These are phyloP conservation scores for Chlorella sp. DNA, from an alignment of 139 green algal genomes.

Conservation along the genomic window DNA sequence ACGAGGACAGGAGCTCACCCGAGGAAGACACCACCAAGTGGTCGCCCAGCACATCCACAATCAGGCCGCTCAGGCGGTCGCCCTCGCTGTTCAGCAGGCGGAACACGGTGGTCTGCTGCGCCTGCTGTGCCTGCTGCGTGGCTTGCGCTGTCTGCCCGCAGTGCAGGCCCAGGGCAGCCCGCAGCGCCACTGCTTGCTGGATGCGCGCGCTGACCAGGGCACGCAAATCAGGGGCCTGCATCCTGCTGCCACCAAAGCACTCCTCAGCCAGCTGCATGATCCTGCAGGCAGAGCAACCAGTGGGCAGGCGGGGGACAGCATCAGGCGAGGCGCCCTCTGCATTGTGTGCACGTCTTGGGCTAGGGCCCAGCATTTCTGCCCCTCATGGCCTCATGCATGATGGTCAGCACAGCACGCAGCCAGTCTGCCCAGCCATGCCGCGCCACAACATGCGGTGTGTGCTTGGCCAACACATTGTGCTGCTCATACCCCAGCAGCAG, in stretches of 20 bases:
- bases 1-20: not conserved
- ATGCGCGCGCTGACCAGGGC: slow-evolving; percentile 54
- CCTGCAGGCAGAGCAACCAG: slow-evolving; percentile 27
- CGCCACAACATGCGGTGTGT: no score
- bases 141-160: slow-evolving; percentile 43
- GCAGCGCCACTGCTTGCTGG: slow-evolving; percentile 51
- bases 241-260: not conserved
- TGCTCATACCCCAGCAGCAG: no score
- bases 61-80: slow-evolving; percentile 80
- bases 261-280: slow-evolving; percentile 56
- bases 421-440: no score
- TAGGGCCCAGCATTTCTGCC: no score
- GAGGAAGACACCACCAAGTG: slow-evolving; percentile 23
- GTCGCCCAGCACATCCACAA: slow-evolving; percentile 59
- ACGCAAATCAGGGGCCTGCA: slow-evolving; percentile 52
- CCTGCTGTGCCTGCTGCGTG: slow-evolving; percentile 39
- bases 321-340: no score
- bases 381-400: no score
- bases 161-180: slow-evolving; percentile 58
- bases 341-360: no score
- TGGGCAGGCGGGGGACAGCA: not conserved
- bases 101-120: slow-evolving; percentile 55
- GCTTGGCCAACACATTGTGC: no score
- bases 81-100: slow-evolving; percentile 89
- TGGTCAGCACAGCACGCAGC: no score